phyloP scores from a whole-genome alignment of 176 grass and related monocot species.

The Hyparrhenia diplandra region DNA sequence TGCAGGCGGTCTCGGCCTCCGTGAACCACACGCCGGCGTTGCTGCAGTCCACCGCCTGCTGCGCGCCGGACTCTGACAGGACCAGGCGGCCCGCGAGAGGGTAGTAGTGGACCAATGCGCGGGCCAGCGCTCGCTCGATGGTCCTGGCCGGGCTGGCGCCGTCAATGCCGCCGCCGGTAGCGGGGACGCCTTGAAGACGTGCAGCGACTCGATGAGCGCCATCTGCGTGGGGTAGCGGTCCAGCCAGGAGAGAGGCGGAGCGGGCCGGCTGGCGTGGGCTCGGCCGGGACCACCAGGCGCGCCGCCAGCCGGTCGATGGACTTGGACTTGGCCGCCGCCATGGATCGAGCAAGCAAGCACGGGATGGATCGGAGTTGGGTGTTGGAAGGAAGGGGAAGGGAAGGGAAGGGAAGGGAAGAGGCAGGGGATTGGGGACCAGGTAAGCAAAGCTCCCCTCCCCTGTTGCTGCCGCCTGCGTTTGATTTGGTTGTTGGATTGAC shows the following conservation, averaged over 20 bases:
- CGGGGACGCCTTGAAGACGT: constrained; percentile 60
- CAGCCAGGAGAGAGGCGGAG: constrained; percentile 88
- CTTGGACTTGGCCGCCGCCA: constrained; percentile 18
- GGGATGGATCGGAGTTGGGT: background rate
- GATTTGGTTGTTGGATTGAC: constrained; percentile 28
- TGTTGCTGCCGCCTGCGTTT: background rate
- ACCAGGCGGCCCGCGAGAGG: constrained; percentile 62
- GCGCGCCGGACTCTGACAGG: constrained; percentile 44
- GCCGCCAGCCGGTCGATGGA: constrained; percentile 41
- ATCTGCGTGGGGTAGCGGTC: constrained; percentile 90
- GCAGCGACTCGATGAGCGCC: constrained; percentile 87
- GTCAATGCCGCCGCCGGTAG: background rate
- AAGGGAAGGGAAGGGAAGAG: background rate
- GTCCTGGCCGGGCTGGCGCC: constrained; percentile 18
- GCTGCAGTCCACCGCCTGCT: constrained; percentile 57
- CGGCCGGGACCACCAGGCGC: constrained; percentile 42
- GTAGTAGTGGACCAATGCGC: constrained; percentile 66
- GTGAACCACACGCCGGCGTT: constrained; percentile 74
- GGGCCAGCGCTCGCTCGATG: constrained; percentile 49
- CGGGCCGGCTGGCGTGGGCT: constrained; percentile 30
- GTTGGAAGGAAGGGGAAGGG: background rate
- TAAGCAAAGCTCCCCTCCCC: background rate
- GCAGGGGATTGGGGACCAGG: background rate
- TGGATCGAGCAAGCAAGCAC: background rate
- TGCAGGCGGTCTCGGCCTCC: constrained; percentile 34